phyloP scores from a whole-genome alignment of 495 filamentous ascomycete genomes.

The Penicillium tannophilum region DNA sequence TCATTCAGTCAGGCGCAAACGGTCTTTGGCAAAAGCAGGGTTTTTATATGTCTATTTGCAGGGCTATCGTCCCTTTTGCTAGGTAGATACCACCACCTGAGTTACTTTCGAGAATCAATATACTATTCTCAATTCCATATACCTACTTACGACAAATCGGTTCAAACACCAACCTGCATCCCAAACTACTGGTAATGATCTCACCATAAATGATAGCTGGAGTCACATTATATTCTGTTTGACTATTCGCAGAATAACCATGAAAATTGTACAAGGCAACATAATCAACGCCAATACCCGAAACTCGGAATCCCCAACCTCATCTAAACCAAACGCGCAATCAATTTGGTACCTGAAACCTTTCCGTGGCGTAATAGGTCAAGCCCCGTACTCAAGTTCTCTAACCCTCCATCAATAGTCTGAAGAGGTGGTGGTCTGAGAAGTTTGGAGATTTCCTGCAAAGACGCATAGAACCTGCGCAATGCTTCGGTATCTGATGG shows the following conservation, averaged over 20 bases:
- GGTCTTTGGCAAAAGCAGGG: too few relatives aligned
- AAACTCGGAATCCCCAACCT: neutral
- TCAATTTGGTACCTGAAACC: slow-evolving; percentile 19
- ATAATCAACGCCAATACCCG: neutral
- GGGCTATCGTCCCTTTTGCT: neutral
- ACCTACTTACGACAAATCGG: too few relatives aligned
- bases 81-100: neutral
- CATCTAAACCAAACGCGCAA: slow-evolving; percentile 1
- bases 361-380: slow-evolving; percentile 22
- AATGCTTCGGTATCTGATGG: slow-evolving; percentile 19
- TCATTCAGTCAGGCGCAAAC: too few relatives aligned
- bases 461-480: slow-evolving; percentile 16
- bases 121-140: neutral
- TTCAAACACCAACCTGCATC: too few relatives aligned
- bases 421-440: slow-evolving; percentile 20
- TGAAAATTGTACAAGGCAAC: neutral
- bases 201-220: too few relatives aligned
- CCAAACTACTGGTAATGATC: too few relatives aligned
- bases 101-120: neutral
- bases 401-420: slow-evolving; percentile 10
- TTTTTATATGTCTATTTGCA: neutral
- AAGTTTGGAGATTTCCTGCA: slow-evolving; percentile 4
- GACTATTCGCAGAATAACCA: neutral
- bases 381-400: slow-evolving; percentile 14
- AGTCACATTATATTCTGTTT: too few relatives aligned